Evolutionary conservation across 2,329 filamentous ascomycete genomes (phyloP).

Genomic region (Fusarium sp.): DNA sequence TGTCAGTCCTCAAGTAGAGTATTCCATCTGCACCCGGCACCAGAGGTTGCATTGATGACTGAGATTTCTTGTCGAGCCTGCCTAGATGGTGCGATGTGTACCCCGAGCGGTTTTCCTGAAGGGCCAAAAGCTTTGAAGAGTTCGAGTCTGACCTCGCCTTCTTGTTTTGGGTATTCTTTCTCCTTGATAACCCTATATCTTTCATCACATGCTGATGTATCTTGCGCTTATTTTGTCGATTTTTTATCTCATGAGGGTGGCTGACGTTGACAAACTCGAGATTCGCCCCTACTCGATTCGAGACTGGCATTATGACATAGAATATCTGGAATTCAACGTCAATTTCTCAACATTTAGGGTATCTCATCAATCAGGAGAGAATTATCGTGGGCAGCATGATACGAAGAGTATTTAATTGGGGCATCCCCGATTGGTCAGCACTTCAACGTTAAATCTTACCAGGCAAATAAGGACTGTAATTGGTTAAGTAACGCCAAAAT

Average conservation of each 20-base stretch:
- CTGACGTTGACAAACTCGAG: conserved; percentile 5
- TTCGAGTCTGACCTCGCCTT: not conserved
- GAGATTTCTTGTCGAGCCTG: not conserved
- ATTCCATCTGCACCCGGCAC: not conserved
- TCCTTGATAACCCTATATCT: not conserved
- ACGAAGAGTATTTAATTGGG: not conserved
- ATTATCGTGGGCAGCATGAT: not conserved
- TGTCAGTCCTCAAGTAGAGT: not conserved
- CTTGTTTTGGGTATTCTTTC: not conserved
- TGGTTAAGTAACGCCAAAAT: no score
- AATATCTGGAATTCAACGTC: no score
- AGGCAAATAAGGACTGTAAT: no score
- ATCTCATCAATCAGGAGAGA: not conserved
- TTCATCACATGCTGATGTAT: conserved; percentile 15
- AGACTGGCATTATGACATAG: not conserved
- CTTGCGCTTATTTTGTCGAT: not conserved
- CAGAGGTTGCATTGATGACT: not conserved
- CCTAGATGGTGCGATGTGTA: not conserved
- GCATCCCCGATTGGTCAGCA: not conserved
- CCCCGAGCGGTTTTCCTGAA: not conserved
- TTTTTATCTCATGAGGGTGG: conserved; percentile 10
- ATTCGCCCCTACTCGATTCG: not conserved
- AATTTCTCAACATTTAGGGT: no score
- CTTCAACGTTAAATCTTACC: no score
- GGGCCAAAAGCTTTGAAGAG: not conserved